Evolutionary conservation across 2,329 filamentous ascomycete genomes (phyloP), one percentile per base, ranked within the genome.

Genomic region (Trichoderma harzianum): DNA sequence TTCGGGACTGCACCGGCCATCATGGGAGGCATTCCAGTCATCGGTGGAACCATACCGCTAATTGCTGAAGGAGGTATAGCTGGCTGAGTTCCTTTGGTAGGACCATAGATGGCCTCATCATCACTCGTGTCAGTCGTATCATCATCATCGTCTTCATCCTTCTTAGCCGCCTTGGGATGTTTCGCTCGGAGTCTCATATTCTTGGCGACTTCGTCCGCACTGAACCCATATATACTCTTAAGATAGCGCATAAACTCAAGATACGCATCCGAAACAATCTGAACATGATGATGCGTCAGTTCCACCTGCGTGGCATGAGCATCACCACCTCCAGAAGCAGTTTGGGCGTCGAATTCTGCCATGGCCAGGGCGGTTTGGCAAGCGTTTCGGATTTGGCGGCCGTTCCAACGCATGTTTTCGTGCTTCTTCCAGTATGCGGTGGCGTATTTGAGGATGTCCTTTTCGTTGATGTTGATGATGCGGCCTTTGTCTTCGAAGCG

Each of bases 291-390:
- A 1, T 72, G 60, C 3, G 69, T 58, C 12, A 78, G 70, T 12
- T 72, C 39, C 3, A 76, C 76, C 14, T 47, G 51, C 5, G 72
- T 66, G 6, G 73, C 62, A 3, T 73, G 58, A 5, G 70, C 72
- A 12, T 32, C 24, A 5, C 55, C 53, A 12, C 39, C 30, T 2
- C 32, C 57, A 5, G 32, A 18, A 18, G 78, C 78, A 21, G 64
- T 77, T 16, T 78, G 72, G 7, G 78, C 78, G 63, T 80, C 77
- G 32, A 71, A 78, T 74, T 82, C 80, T 7, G 81, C 82, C 36
- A 83, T 76, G 4, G 79, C 77, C 14, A 68, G 36, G 2, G 65
- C 65, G 1, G 65, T 68, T 60, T 74, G 73, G 28, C 69, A 75
- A 1, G 73, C 73, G n/a, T 75, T 75, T 7, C 71, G 70, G 47